Percentiles rank a stretch among this genome's conserved stretches.
Conservation (phyloP, 176 grass and related monocot genomes). For the Aegilops speltoides region DNA sequence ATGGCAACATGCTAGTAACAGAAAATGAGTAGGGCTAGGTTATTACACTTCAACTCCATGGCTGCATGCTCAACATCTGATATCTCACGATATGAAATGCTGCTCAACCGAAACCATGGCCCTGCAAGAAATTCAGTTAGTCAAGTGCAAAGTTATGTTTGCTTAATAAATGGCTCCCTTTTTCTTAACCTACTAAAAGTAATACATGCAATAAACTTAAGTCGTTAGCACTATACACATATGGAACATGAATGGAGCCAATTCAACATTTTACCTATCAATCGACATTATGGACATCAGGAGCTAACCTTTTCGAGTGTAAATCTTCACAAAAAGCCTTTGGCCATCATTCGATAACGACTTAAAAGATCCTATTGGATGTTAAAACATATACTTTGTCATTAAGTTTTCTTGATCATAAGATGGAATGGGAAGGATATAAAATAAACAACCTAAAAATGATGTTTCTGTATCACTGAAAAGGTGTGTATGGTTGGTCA, state of each 20-base stretch:
- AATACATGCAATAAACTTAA: neutral
- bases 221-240: neutral
- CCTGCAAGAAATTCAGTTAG: slow-evolving; percentile 48
- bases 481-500: slow-evolving; percentile 66
- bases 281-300: slow-evolving; percentile 24
- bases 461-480: slow-evolving; percentile 66
- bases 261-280: slow-evolving; percentile 20
- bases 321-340: slow-evolving; percentile 89
- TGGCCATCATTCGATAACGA: slow-evolving; percentile 68
- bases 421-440: slow-evolving; percentile 17
- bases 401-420: neutral
- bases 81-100: slow-evolving; percentile 72
- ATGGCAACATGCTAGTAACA: slow-evolving; percentile 11
- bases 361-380: slow-evolving; percentile 63
- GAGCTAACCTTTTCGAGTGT: slow-evolving; percentile 83
- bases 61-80: slow-evolving; percentile 59
- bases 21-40: slow-evolving; percentile 16
- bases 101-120: slow-evolving; percentile 83
- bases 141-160: slow-evolving; percentile 14
- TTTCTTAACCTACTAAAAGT: slow-evolving; percentile 13
- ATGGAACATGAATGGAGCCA: neutral
- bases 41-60: slow-evolving; percentile 75
- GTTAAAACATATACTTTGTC: slow-evolving; percentile 15
- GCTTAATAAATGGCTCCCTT: slow-evolving; percentile 13
- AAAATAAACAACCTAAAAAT: slow-evolving; percentile 62